A percentile compares a stretch with the other conserved stretches of the same genome.
Conservation (phyloP, 495 filamentous ascomycete genomes). For the Endocarpon pusillum region DNA sequence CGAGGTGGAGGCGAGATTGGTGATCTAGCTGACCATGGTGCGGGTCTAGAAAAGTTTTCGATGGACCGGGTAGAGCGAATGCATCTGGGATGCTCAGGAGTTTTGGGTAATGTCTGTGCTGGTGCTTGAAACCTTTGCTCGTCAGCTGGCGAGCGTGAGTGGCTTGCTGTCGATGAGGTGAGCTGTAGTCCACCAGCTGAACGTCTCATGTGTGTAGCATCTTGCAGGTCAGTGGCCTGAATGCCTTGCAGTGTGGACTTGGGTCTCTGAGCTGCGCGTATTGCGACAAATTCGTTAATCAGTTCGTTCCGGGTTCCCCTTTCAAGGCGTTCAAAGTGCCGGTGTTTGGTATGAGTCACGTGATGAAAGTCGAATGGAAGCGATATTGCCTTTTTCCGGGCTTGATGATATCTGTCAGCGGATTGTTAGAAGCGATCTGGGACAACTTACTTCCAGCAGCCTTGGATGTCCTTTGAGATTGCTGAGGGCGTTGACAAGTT, state of each 20-base stretch:
- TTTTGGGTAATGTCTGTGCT: conserved; percentile 6
- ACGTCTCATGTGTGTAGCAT: too few species aligned
- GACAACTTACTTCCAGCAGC: conserved; percentile 3
- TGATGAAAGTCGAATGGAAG: conserved; percentile 82
- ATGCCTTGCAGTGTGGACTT: conserved; percentile 43
- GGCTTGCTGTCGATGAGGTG: conserved; percentile 33
- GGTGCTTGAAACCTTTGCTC: conserved; percentile 10
- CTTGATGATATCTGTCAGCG: conserved; percentile 14
- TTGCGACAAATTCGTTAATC: conserved; percentile 46
- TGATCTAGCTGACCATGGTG: conserved; percentile 18
- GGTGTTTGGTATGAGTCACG: conserved; percentile 54
- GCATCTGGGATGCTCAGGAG: conserved; percentile 12
- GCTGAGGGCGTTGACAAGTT: conserved; percentile 18
- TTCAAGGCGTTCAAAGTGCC: conserved; percentile 42
- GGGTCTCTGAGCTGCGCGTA: conserved; percentile 49
- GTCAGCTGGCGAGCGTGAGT: conserved; percentile 13
- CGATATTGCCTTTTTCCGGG: conserved; percentile 44
- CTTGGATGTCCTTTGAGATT: conserved; percentile 10
- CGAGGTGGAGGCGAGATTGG: conserved; percentile 17
- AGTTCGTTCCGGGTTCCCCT: conserved; percentile 41
- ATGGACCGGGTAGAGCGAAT: conserved; percentile 13
- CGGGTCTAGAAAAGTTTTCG: conserved; percentile 36
- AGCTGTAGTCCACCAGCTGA: too few species aligned
- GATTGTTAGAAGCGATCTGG: neutral
- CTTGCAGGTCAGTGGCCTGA: conserved; percentile 45